These are phyloP conservation scores for Aspergillus pseudonomiae DNA, from an alignment of 2,329 filamentous ascomycete species.

Conservation along the genomic window DNA sequence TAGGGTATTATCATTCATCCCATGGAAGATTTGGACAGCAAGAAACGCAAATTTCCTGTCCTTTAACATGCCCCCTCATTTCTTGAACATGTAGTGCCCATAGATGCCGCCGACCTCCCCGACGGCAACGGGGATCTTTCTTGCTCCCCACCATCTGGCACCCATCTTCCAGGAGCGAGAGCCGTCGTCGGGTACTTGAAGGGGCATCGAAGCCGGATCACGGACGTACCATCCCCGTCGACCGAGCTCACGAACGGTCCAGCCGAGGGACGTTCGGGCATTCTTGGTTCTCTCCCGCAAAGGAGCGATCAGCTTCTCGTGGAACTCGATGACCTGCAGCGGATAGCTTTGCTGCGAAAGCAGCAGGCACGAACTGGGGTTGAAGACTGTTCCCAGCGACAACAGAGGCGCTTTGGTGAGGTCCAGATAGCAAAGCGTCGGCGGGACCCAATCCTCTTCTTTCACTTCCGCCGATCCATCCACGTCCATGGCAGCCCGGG, in stretches of 20 bases:
- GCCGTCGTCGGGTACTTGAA: constrained; percentile 55
- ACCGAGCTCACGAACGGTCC: constrained; percentile 70
- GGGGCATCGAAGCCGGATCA: constrained; percentile 41
- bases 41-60: constrained; percentile 13
- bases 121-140: constrained; percentile 62
- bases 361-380: constrained; percentile 58
- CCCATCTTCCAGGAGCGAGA: constrained; percentile 79
- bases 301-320: constrained; percentile 67
- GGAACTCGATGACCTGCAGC: constrained; percentile 75
- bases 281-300: constrained; percentile 65
- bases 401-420: constrained; percentile 68
- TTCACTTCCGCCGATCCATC: constrained; percentile 31
- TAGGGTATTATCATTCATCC: constrained; percentile 21
- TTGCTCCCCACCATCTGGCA: constrained; percentile 81
- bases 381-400: constrained; percentile 61
- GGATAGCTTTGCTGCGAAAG: constrained; percentile 65
- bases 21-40: constrained; percentile 16
- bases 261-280: constrained; percentile 61
- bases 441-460: constrained; percentile 51
- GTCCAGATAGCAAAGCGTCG: constrained; percentile 74
- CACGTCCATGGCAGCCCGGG: not conserved
- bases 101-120: constrained; percentile 62
- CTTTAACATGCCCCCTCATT: constrained; percentile 32
- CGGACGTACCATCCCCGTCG: constrained; percentile 70
- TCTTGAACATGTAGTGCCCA: constrained; percentile 63